Evolutionary conservation across 1,284 basidiomycete genomes (phyloP).

Genomic region (Lignosus rhinocerotis): DNA sequence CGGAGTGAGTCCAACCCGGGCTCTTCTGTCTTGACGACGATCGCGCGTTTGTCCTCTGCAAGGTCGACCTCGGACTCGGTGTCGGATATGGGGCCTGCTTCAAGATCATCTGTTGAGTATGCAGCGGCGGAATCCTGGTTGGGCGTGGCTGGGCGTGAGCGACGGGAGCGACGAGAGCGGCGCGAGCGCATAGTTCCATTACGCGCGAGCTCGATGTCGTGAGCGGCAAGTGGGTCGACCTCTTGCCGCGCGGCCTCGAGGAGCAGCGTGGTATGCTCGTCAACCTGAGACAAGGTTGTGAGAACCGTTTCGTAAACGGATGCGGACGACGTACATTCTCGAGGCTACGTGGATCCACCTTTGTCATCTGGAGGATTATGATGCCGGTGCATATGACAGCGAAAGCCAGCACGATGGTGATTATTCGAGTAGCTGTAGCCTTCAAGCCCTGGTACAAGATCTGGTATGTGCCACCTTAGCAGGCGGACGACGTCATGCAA

Average conservation of each 20-base stretch:
- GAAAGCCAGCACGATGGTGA: slow-evolving; percentile 66
- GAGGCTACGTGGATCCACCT: slow-evolving; percentile 52
- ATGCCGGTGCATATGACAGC: slow-evolving; percentile 57
- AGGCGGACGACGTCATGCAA: no score
- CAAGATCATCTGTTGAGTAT: slow-evolving; percentile 17
- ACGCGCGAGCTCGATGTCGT: slow-evolving; percentile 23
- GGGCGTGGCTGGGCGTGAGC: slow-evolving; percentile 10
- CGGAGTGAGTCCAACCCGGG: slow-evolving; percentile 32
- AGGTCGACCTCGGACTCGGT: slow-evolving; percentile 22
- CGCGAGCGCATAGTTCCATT: slow-evolving; percentile 28
- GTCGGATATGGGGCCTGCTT: slow-evolving; percentile 14
- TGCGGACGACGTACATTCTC: slow-evolving; percentile 23
- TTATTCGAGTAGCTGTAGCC: slow-evolving; percentile 50
- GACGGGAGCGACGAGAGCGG: slow-evolving; percentile 22
- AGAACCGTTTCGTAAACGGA: neutral
- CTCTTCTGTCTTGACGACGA: slow-evolving; percentile 31
- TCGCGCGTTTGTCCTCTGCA: slow-evolving; percentile 24
- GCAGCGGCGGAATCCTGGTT: slow-evolving; percentile 12
- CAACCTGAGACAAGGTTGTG: slow-evolving; percentile 20
- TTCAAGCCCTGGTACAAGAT: slow-evolving; percentile 69
- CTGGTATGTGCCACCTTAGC: slow-evolving; percentile 16
- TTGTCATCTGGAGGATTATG: slow-evolving; percentile 68
- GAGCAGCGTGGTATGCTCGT: slow-evolving; percentile 30
- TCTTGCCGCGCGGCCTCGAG: slow-evolving; percentile 33
- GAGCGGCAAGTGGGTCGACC: slow-evolving; percentile 26